Base-by-base conservation (phyloP, 2,329 filamentous ascomycete species). In the Exophiala mesophila region DNA sequence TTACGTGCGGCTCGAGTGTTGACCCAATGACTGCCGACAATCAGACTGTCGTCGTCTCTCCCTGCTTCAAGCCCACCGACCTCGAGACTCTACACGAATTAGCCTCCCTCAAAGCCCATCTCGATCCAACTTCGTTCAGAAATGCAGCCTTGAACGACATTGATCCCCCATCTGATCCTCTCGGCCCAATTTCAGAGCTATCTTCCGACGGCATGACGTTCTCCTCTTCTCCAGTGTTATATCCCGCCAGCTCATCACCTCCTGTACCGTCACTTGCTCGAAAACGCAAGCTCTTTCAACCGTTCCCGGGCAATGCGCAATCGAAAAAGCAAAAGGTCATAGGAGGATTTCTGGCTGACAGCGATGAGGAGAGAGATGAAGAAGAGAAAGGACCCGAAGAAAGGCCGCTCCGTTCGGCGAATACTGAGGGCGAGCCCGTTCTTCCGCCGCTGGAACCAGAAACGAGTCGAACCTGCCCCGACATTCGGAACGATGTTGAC, bases 301-400 rank as follows among this genome's bases (percentile, higher is more conserved):
- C 50, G 29, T 47, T 50, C 23, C 42, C 53, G 5, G 50, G 51
- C 3, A 56, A 63, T 35, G 47, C 34, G 18, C 55, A 60, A 8
- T 17, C 39, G 8, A 71, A 72, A 57, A 60, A 63, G 35, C 57
- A 59, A 34, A 68, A 62, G 46, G 62, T 61, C 5, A 51, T 66
- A 35, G 66, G 63, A 24, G 66, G 66, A 8, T 69, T 69, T 44
- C 41, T 67, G 20, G 63, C 64, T 23, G 66, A 68, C 18, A 64
- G 63, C 10, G 64, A 68, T 20, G 62, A 64, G 30, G 55, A 59
- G 4, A 57, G 63, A 19, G 56, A 57, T 28, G 52, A 60, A 10
- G 57, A 54, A 20, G n/a, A n/a, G n/a, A n/a, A n/a, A n/a, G n/a
- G n/a, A n/a, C n/a, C n/a, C n/a, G n/a, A n/a, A n/a, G n/a, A n/a